A percentile compares a stretch with the other conserved stretches of the same genome.
These are phyloP conservation scores for Quercus ilex DNA, from an alignment of 306 rosid genomes.

Conservation along the genomic window DNA sequence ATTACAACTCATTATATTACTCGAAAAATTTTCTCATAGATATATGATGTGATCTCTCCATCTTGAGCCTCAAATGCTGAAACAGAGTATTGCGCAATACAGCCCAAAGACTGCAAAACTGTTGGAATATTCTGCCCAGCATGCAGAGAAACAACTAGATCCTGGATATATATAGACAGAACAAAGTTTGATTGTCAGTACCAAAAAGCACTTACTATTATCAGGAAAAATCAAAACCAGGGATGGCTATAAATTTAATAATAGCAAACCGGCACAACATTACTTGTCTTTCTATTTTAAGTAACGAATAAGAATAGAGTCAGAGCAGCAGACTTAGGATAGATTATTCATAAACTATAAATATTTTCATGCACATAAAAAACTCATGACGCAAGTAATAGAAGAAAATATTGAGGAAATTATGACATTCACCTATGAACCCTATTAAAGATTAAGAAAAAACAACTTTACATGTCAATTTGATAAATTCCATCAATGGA, in stretches of 20 bases:
- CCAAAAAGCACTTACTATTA: constrained; percentile 15
- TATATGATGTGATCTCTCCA: constrained; percentile 55
- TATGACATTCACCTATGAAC: not conserved
- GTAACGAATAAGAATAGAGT: not conserved
- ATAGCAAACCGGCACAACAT: not conserved
- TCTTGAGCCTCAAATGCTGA: constrained; percentile 59
- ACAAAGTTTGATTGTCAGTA: constrained; percentile 9
- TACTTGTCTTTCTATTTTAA: not conserved
- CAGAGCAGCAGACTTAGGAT: not conserved
- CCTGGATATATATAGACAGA: constrained; percentile 38
- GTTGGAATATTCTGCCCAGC: constrained; percentile 64
- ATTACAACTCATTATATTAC: constrained; percentile 44
- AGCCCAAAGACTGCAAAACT: constrained; percentile 85
- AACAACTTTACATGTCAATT: not conserved
- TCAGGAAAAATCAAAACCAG: not conserved
- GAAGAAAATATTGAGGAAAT: not conserved
- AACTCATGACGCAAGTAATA: not conserved
- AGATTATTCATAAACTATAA: not conserved
- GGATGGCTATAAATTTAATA: not conserved
- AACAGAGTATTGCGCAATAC: constrained; percentile 67
- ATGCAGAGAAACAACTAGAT: constrained; percentile 50
- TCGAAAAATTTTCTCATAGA: constrained; percentile 60
- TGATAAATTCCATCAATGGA: not conserved
- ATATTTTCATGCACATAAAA: not conserved
- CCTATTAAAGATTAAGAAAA: not conserved